Evolutionary conservation across 2,329 filamentous ascomycete species (phyloP), one percentile per base, ranked within the genome.

Genomic region (Ceratocystis albifundus): DNA sequence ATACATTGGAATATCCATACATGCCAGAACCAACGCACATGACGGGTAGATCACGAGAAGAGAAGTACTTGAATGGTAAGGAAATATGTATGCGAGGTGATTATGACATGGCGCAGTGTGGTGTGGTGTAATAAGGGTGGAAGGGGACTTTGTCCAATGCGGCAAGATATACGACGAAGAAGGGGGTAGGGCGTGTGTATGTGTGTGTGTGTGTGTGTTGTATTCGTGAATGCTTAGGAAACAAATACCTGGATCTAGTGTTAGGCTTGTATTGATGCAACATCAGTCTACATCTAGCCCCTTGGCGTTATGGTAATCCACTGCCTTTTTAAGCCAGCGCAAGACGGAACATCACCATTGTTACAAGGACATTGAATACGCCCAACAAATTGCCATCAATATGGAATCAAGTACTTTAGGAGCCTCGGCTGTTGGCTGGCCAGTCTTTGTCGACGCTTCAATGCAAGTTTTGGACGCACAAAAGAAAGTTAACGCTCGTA

Each of bases 11-110:
- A 15, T 36, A 36, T 36, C 32, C 28, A 17, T 30, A 28, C 30
- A 57, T 57, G 53, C 28, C 15, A 57, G 53, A 50, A 32, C 53
- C 53, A 57, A 57, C 25, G 53, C 53, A 28, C 53, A 57, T 57
- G 53, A 32, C 53, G 53, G 53, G 53, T 57, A 57, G 53, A 57
- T 57, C 53, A 57, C 53, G 53, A 57, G 53, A 32, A 32, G 53
- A 57, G 53, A 53, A 36, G 53, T 7, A 32, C 28, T 32, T 57
- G 25, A 28, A 57, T 57, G 28, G 53, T 15, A 57, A 17, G 6
- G 53, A 32, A 57, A 17, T 28, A 17, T 57, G 3, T 32, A 28
- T 32, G 46, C 2, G 17, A 50, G 20, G 20, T 8, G 32, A 36
- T 36, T 36, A 8, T 36, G 32, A 36, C 32, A 36, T 36, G 32